These are phyloP conservation scores for Miscanthus sacchariflorus DNA, from an alignment of 202 grass and related monocot genomes.

Conservation along the genomic window DNA sequence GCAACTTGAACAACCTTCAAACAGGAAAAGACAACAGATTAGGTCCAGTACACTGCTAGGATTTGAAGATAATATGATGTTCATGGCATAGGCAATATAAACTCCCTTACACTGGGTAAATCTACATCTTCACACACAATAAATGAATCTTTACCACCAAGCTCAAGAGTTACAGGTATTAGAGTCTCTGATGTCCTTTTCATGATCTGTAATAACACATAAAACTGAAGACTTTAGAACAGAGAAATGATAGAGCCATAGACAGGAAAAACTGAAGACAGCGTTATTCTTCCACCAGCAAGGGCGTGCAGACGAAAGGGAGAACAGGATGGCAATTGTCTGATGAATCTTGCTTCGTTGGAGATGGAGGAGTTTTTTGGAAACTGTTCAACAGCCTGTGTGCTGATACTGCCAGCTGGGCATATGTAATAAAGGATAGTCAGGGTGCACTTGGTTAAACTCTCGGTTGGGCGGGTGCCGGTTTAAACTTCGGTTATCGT, in stretches of 20 bases:
- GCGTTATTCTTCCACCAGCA: no score
- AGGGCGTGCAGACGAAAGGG: no score
- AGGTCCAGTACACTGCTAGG: slow-evolving; percentile 28
- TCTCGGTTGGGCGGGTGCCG: no score
- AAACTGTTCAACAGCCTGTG: no score
- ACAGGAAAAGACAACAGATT: slow-evolving; percentile 33
- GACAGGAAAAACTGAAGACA: neutral
- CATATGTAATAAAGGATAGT: no score
- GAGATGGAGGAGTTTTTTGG: no score
- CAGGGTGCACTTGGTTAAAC: no score
- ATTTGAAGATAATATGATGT: neutral
- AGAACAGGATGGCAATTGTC: no score
- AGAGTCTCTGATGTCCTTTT: slow-evolving; percentile 83
- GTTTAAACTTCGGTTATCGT: no score
- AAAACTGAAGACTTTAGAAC: slow-evolving; percentile 44
- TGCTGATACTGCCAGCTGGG: no score
- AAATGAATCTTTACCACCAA: slow-evolving; percentile 99
- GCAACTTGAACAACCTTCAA: slow-evolving; percentile 98
- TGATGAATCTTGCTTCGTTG: no score
- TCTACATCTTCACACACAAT: slow-evolving; percentile 99
- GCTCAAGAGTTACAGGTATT: slow-evolving; percentile 96
- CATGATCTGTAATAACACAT: slow-evolving; percentile 85
- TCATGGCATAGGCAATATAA: slow-evolving; percentile 31
- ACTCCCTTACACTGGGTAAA: slow-evolving; percentile 80
- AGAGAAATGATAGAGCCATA: slow-evolving; percentile 7